These are phyloP conservation scores for Corynascus novoguineensis DNA, from an alignment of 495 filamentous ascomycete species.

Conservation along the genomic window DNA sequence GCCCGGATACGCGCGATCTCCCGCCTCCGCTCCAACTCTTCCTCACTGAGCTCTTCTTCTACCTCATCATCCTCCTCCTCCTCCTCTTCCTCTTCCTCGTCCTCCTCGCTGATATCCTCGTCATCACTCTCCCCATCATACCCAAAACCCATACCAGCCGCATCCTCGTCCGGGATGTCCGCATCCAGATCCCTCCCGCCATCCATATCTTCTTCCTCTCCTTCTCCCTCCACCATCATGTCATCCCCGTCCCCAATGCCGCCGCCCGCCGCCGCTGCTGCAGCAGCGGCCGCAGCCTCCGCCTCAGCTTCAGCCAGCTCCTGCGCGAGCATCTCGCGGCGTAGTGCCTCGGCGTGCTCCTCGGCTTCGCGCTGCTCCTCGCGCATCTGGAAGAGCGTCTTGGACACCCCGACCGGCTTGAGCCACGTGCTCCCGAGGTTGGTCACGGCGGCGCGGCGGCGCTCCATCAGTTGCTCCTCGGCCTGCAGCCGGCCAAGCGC, in stretches of 20 bases:
- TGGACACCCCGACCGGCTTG: slow-evolving; percentile 65
- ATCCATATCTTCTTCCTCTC: slow-evolving; percentile 27
- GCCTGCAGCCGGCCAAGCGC: slow-evolving; percentile 55
- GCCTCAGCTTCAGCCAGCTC: slow-evolving; percentile 56
- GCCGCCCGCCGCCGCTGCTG: slow-evolving; percentile 21
- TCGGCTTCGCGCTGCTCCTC: slow-evolving; percentile 76
- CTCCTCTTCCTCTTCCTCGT: slow-evolving; percentile 29
- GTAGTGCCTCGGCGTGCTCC: slow-evolving; percentile 66
- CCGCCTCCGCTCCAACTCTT: slow-evolving; percentile 26
- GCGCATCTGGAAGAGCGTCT: slow-evolving; percentile 69
- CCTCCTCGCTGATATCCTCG: slow-evolving; percentile 41
- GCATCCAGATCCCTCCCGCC: slow-evolving; percentile 54
- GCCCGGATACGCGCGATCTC: slow-evolving; percentile 32
- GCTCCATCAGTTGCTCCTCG: slow-evolving; percentile 63
- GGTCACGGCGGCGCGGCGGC: slow-evolving; percentile 64
- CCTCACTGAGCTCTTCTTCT: slow-evolving; percentile 16
- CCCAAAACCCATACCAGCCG: slow-evolving; percentile 37
- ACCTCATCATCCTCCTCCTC: slow-evolving; percentile 27
- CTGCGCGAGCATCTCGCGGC: slow-evolving; percentile 61
- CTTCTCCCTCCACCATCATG: slow-evolving; percentile 38
- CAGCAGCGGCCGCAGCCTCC: slow-evolving; percentile 29
- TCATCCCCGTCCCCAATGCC: slow-evolving; percentile 20
- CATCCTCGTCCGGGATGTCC: slow-evolving; percentile 60
- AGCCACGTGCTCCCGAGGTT: slow-evolving; percentile 76
- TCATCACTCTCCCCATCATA: slow-evolving; percentile 42